Evolutionary conservation across 805 yeast genomes (phyloP).

Genomic region (Myxozyma monticola): DNA sequence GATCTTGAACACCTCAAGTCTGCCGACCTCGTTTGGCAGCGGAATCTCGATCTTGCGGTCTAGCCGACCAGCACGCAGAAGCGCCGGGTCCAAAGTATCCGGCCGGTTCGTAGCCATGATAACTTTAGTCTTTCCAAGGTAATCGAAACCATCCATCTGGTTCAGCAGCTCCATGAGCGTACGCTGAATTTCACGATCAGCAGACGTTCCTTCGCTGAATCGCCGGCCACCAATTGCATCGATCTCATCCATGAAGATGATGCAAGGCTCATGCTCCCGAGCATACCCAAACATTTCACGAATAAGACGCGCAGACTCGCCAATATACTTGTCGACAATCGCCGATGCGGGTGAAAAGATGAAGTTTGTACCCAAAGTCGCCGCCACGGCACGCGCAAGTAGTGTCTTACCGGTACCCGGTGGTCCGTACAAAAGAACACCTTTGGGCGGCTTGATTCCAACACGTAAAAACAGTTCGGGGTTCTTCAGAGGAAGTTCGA

Average conservation of each 20-base stretch:
- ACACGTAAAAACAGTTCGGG: slow-evolving; percentile 95
- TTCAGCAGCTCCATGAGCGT: slow-evolving; percentile 94
- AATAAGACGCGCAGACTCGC: slow-evolving; percentile 93
- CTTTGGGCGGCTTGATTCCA: slow-evolving; percentile 98
- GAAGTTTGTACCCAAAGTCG: slow-evolving; percentile 96
- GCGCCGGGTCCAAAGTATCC: slow-evolving; percentile 95
- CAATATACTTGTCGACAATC: slow-evolving; percentile 95
- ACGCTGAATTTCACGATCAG: slow-evolving; percentile 98
- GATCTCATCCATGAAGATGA: slow-evolving; percentile 96
- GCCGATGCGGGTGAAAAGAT: slow-evolving; percentile 98
- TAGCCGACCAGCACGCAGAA: slow-evolving; percentile 94
- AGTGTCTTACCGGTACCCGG: slow-evolving; percentile 98
- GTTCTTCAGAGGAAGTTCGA: slow-evolving; percentile 93
- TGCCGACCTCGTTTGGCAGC: slow-evolving; percentile 92
- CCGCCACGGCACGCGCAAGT: slow-evolving; percentile 96
- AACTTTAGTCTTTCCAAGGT: slow-evolving; percentile 92
- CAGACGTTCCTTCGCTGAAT: slow-evolving; percentile 96
- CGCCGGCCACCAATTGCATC: slow-evolving; percentile 99
- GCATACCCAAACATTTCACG: slow-evolving; percentile 99
- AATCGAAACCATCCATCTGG: slow-evolving; percentile 98
- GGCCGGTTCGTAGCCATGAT: slow-evolving; percentile 99
- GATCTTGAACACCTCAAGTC: slow-evolving; percentile 90
- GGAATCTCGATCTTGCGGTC: slow-evolving; percentile 96
- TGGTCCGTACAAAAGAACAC: slow-evolving; percentile 94
- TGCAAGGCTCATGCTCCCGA: slow-evolving; percentile 96